Base-by-base conservation (phyloP, 768 basidiomycete species). In the Daedaleopsis sinensis region DNA sequence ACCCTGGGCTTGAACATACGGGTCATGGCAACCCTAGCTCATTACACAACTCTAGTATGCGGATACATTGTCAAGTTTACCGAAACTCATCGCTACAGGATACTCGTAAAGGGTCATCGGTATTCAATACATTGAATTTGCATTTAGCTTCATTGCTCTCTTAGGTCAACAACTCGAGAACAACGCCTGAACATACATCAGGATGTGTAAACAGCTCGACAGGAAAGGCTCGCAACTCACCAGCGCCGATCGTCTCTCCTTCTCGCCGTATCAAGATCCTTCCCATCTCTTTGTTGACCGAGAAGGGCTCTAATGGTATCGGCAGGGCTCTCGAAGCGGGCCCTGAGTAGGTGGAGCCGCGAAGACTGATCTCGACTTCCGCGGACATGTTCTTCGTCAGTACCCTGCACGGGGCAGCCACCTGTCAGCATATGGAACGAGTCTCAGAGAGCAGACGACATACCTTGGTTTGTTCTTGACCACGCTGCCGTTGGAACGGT, bases 211-310 rank as follows among this genome's bases (percentile, higher is more conserved):
- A 18, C 15, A 38, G 1, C 27, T 13, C 11, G 7, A 1, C 10
- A 54, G 5, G n/a, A 18, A n/a, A 19, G 21, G 21, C 12, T 9
- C 2, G 2, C 16, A 6, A 53, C 69, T 51, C 57, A 73, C 95
- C 96, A 48, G 96, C 96, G 42, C 88, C 94, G 61, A 99, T 91
- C 0, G 97, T 98, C 77, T 98, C 96, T 0, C 97, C 97, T 35
- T 86, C 88, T 56, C 96, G 79, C 47, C 97, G 80, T 59, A 99
- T 79, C 64, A 99, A 71, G 53, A 99, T 83, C 50, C 97, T 78
- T 0, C 97, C 97, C 97, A 98, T 97, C 57, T 96, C 93, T 74
- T 98, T 99, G 76, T 96, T 98, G 8, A 77, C 76, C 1, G 86
- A 74, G 66, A 97, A 96, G 1, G 91, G 83, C 71, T 98, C 97